These are phyloP conservation scores for Silene conica DNA, from an alignment of 148 eudicot genomes.

Conservation along the genomic window DNA sequence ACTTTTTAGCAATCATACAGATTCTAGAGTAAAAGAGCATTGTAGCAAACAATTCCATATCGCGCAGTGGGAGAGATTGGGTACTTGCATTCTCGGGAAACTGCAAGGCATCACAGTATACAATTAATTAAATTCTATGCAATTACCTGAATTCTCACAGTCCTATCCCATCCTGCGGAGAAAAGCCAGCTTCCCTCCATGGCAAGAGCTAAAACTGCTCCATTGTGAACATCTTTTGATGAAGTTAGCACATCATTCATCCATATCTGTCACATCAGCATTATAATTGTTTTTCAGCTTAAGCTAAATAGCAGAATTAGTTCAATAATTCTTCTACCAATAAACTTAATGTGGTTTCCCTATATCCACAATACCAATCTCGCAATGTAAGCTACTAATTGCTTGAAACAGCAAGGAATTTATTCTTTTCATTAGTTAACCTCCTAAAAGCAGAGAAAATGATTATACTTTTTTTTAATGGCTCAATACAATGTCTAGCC, in stretches of 20 bases:
- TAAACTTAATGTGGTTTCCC: background rate
- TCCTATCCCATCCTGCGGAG: constrained; percentile 85
- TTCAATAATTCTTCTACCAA: constrained; percentile 1
- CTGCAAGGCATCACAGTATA: background rate
- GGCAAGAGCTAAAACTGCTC: constrained; percentile 59
- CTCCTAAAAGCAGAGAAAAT: background rate
- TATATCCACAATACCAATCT: background rate
- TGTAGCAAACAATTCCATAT: background rate
- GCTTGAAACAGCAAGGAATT: background rate
- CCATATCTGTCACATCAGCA: constrained; percentile 58
- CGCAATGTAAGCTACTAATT: background rate
- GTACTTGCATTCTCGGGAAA: too few species aligned
- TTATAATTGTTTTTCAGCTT: background rate
- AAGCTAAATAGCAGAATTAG: background rate
- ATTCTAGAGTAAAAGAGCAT: background rate
- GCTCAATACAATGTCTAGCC: background rate
- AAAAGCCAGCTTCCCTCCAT: constrained; percentile 63
- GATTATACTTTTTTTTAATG: background rate
- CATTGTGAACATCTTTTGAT: constrained; percentile 45
- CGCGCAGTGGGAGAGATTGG: too few species aligned
- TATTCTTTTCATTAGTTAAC: background rate
- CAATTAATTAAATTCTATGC: background rate
- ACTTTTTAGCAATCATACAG: too few species aligned
- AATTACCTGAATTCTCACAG: constrained; percentile 62
- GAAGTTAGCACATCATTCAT: constrained; percentile 41